These are phyloP conservation scores for Penicillium daleae DNA, from an alignment of 495 filamentous ascomycete species.

Conservation along the genomic window DNA sequence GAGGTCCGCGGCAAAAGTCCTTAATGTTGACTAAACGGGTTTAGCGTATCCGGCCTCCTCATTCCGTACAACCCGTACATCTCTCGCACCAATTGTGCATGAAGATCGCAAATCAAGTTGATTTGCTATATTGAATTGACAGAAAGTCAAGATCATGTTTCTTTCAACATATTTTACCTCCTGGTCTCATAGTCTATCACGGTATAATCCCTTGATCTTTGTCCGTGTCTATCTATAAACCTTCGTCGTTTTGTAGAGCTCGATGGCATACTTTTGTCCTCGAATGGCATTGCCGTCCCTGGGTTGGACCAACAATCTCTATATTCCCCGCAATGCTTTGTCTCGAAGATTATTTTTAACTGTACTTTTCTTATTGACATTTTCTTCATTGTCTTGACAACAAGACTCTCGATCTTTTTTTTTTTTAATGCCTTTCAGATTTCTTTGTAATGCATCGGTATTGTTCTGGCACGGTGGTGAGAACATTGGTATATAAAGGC, in stretches of 20 bases:
- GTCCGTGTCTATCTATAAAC: neutral
- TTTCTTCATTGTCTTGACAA: neutral
- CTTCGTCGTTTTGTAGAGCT: neutral
- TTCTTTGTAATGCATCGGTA: too few species aligned
- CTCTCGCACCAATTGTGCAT: neutral
- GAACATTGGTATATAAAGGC: neutral
- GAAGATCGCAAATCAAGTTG: neutral
- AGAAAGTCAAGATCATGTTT: neutral
- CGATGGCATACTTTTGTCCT: neutral
- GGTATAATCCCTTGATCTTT: neutral
- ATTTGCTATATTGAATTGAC: neutral
- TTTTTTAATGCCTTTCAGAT: neutral
- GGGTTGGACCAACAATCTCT: neutral
- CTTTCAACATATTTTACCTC: too few species aligned
- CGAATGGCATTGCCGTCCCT: neutral
- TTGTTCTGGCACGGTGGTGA: neutral
- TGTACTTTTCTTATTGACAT: neutral
- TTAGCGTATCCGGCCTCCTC: conserved; percentile 15
- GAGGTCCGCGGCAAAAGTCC: neutral
- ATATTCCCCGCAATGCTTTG: neutral
- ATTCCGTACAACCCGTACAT: neutral
- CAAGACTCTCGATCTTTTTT: neutral
- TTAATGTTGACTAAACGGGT: conserved; percentile 10
- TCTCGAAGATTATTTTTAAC: neutral
- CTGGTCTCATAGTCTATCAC: too few species aligned